Percentiles rank a stretch among this genome's conserved stretches.
phyloP scores from a whole-genome alignment of 805 yeast species.

The Teunomyces lycoperdinae region DNA sequence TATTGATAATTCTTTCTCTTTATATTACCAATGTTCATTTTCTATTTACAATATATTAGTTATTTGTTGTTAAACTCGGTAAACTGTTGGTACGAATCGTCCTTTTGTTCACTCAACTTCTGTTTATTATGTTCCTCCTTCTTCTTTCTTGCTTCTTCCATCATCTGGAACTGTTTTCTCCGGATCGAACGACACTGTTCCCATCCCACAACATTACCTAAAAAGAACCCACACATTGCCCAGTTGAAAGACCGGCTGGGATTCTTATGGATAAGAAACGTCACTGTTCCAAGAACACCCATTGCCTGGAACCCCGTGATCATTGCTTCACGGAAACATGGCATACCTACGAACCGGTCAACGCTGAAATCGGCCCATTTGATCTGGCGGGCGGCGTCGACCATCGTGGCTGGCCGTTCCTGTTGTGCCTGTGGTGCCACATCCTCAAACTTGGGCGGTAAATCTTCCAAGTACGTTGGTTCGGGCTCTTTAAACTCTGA shows the following conservation, averaged over 20 bases:
- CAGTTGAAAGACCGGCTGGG: constrained; percentile 68
- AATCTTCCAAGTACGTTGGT: constrained; percentile 45
- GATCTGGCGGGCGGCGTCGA: constrained; percentile 45
- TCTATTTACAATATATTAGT: constrained; percentile 1
- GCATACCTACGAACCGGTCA: constrained; percentile 53
- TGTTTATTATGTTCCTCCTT: constrained; percentile 32
- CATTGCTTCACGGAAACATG: constrained; percentile 80
- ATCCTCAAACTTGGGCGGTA: constrained; percentile 51
- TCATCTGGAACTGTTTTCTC: constrained; percentile 61
- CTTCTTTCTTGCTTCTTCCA: constrained; percentile 63
- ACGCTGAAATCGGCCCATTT: constrained; percentile 50
- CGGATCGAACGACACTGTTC: constrained; percentile 83
- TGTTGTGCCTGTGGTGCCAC: constrained; percentile 15
- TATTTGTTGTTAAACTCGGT: constrained; percentile 11
- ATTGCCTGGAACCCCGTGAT: constrained; percentile 70
- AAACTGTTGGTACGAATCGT: constrained; percentile 11
- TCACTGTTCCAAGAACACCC: constrained; percentile 66
- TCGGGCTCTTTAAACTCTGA: constrained; percentile 19
- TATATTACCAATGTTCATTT: constrained; percentile 3
- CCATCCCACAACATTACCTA: constrained; percentile 86
- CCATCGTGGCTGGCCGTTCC: constrained; percentile 5
- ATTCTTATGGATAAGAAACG: constrained; percentile 64
- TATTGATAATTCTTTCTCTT: neutral
- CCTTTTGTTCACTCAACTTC: constrained; percentile 24
- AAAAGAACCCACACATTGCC: constrained; percentile 74